phyloP scores from a whole-genome alignment of 352 stramenopile species.

The Globisporangium recalcitrans region DNA sequence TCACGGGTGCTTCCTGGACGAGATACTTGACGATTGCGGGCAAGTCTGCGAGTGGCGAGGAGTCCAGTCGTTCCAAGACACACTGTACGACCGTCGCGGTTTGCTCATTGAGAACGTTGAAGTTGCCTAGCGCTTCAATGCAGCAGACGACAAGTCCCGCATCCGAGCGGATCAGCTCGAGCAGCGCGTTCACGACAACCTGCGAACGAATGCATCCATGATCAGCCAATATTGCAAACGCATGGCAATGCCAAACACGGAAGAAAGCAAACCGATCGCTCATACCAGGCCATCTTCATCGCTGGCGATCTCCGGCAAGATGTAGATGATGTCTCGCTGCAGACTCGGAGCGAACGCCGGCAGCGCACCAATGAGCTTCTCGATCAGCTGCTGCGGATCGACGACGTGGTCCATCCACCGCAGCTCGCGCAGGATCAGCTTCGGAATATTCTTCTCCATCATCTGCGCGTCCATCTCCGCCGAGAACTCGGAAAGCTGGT shows the following conservation, averaged over 20 bases:
- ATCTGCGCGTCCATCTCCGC: constrained; percentile 27
- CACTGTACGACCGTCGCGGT: constrained; percentile 30
- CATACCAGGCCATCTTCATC: constrained; percentile 38
- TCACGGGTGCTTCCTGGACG: constrained; percentile 37
- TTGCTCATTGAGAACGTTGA: constrained; percentile 46
- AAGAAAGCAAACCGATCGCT: not conserved
- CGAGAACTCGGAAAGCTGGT: constrained; percentile 39
- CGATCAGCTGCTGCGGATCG: constrained; percentile 35
- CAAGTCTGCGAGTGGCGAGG: constrained; percentile 40
- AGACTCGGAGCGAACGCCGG: constrained; percentile 36
- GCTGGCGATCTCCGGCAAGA: constrained; percentile 53
- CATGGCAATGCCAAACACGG: not conserved
- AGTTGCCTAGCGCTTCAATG: constrained; percentile 60
- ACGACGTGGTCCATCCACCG: constrained; percentile 56
- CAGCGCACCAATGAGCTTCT: constrained; percentile 48
- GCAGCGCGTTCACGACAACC: constrained; percentile 40
- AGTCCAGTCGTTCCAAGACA: constrained; percentile 45
- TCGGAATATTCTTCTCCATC: constrained; percentile 48
- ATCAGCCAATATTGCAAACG: not conserved
- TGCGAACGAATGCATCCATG: constrained; percentile 7
- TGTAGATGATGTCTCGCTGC: constrained; percentile 64
- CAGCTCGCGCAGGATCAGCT: constrained; percentile 60
- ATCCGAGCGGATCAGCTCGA: constrained; percentile 52
- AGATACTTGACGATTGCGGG: constrained; percentile 63
- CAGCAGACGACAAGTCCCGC: constrained; percentile 43